Conservation (phyloP, 2,329 filamentous ascomycete species). For the Fusarium marasasianum region DNA sequence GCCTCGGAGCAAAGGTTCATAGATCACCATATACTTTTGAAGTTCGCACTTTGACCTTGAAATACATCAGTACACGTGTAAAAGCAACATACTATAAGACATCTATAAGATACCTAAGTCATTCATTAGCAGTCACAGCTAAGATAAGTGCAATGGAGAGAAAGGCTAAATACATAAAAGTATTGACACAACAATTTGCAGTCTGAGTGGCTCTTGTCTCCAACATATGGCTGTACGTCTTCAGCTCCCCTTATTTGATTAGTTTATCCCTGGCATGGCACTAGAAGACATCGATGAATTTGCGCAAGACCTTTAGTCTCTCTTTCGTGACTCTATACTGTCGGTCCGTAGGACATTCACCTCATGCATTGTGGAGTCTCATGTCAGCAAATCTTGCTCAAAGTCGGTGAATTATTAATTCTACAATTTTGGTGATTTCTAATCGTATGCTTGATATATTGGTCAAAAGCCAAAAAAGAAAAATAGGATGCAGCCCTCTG, state of each 20-base stretch:
- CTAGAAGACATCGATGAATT: too few species aligned
- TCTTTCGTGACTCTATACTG: too few species aligned
- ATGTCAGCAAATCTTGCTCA: not conserved
- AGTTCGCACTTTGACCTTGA: too few species aligned
- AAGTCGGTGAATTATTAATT: not conserved
- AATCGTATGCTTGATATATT: not conserved
- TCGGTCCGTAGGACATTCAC: not conserved
- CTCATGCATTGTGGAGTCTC: not conserved
- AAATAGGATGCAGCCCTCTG: fast-evolving
- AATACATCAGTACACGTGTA: not conserved
- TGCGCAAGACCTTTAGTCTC: too few species aligned
- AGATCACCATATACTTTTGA: not conserved
- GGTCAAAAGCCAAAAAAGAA: fast-evolving
- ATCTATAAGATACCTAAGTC: too few species aligned
- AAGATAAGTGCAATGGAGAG: too few species aligned
- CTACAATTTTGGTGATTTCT: fast-evolving
- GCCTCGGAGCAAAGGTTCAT: fast-evolving
- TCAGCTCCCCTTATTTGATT: not conserved
- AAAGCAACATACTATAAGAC: not conserved
- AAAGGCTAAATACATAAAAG: too few species aligned
- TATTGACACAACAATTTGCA: not conserved
- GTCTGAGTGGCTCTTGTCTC: not conserved
- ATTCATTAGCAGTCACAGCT: too few species aligned
- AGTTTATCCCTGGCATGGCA: fast-evolving
- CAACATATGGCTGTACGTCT: not conserved